Conservation (phyloP, 345 rosid genomes). For the Hevea brasiliensis region DNA sequence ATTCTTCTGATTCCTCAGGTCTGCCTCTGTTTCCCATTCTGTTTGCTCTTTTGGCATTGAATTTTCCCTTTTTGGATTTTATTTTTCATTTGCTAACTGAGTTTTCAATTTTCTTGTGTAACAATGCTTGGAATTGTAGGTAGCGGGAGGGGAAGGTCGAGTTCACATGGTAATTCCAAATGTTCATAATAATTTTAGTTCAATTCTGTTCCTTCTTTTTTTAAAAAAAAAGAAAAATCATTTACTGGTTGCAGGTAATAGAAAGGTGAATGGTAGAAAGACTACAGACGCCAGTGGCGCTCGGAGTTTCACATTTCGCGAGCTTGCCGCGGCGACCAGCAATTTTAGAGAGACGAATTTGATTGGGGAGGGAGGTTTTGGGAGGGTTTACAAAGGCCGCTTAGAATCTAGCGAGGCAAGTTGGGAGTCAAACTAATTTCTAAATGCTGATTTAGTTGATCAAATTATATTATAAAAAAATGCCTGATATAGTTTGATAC, state of each 20-base stretch:
- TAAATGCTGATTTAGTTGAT: neutral
- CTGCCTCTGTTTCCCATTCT: neutral
- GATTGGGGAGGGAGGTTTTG: conserved; percentile 96
- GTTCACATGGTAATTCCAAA: conserved; percentile 31
- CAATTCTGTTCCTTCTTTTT: neutral
- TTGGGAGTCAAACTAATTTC: neutral
- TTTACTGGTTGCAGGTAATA: conserved; percentile 27
- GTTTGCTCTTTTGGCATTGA: neutral
- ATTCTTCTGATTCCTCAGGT: conserved; percentile 55
- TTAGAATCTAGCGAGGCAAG: conserved; percentile 75
- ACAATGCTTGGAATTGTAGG: conserved; percentile 18
- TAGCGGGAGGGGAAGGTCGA: conserved; percentile 31
- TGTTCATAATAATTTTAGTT: neutral
- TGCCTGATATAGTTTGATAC: neutral
- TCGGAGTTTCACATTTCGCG: conserved; percentile 76
- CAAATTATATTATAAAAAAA: too few species aligned
- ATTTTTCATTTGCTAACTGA: neutral
- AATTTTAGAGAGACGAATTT: conserved; percentile 75
- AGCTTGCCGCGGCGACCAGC: conserved; percentile 68
- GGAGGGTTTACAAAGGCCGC: conserved; percentile 87
- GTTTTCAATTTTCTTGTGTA: neutral
- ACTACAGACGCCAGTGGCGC: conserved; percentile 49
- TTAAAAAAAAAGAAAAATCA: neutral
- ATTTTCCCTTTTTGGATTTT: neutral
- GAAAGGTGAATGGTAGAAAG: conserved; percentile 31